Evolutionary conservation across 768 basidiomycete genomes (phyloP).

Genomic region (Lyophyllum semitale): DNA sequence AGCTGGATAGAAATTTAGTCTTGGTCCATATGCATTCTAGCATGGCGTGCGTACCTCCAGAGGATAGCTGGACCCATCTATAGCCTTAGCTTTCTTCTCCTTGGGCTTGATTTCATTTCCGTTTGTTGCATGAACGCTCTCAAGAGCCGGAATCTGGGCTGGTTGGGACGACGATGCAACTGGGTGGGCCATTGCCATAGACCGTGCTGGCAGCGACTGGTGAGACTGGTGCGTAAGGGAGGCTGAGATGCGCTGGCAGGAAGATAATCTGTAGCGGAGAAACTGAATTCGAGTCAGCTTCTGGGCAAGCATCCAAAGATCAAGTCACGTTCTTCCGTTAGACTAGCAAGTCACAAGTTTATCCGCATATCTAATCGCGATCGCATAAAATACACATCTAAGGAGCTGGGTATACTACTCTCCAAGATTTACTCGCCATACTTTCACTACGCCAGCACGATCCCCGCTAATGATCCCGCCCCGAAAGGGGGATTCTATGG

Average conservation of each 20-base stretch:
- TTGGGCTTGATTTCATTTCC: slow-evolving; percentile 23
- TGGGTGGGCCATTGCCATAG: slow-evolving; percentile 53
- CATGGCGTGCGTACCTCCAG: slow-evolving; percentile 54
- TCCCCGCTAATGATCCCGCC: slow-evolving; percentile 94
- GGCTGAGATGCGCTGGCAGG: slow-evolving; percentile 29
- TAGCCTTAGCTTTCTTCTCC: slow-evolving; percentile 48
- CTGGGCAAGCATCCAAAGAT: slow-evolving; percentile 40
- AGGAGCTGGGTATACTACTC: slow-evolving; percentile 24
- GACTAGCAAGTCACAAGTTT: neutral
- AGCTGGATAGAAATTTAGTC: slow-evolving; percentile 47
- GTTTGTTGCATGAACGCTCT: slow-evolving; percentile 37
- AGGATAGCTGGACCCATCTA: slow-evolving; percentile 48
- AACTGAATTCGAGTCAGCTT: slow-evolving; percentile 32
- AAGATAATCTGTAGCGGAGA: slow-evolving; percentile 32
- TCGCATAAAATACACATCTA: slow-evolving; percentile 4
- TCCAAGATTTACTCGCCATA: slow-evolving; percentile 74
- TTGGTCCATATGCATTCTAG: neutral
- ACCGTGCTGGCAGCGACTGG: slow-evolving; percentile 22
- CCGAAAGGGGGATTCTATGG: slow-evolving; percentile 90
- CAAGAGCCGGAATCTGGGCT: slow-evolving; percentile 45
- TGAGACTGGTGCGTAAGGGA: slow-evolving; percentile 10
- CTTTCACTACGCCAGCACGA: slow-evolving; percentile 85
- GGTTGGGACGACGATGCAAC: slow-evolving; percentile 58
- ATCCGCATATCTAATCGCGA: slow-evolving; percentile 5
- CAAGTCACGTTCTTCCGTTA: slow-evolving; percentile 34